These are phyloP conservation scores for Acacia crassicarpa DNA, from an alignment of 306 rosid genomes.

Conservation along the genomic window DNA sequence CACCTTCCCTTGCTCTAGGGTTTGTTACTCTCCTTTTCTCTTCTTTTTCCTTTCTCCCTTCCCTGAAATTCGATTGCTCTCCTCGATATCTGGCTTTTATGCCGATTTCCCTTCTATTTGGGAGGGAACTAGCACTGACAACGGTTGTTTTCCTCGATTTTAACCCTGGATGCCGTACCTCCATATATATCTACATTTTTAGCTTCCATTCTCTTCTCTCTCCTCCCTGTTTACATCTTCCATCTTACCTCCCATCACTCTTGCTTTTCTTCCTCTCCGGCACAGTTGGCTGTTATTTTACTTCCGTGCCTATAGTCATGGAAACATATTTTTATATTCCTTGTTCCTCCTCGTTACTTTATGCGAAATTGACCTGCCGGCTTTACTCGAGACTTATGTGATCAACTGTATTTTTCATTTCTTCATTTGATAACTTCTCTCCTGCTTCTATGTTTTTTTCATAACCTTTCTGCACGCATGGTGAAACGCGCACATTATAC, in stretches of 20 bases:
- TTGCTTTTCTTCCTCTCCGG: neutral
- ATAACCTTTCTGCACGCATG: constrained; percentile 4
- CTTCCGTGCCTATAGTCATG: constrained; percentile 1
- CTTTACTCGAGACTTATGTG: neutral
- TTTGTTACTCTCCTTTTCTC: neutral
- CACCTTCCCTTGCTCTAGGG: constrained; percentile 58
- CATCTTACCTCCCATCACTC: constrained; percentile 15
- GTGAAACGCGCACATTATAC: constrained; percentile 20
- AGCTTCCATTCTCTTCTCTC: neutral
- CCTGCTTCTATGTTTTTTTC: constrained; percentile 1
- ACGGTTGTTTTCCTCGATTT: neutral
- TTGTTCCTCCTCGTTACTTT: neutral
- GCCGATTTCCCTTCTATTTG: neutral
- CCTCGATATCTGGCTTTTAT: neutral
- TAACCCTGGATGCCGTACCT: neutral
- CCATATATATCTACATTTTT: neutral
- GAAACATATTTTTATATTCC: neutral
- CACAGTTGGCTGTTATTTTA: neutral
- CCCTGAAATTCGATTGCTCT: neutral
- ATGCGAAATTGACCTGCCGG: neutral
- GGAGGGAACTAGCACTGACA: neutral
- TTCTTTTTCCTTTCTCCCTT: neutral
- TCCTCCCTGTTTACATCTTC: neutral
- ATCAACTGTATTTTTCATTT: neutral
- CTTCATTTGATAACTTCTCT: constrained; percentile 14